Evolutionary conservation across 2,329 filamentous ascomycete species (phyloP).

Genomic region (Aschersonia sp.): DNA sequence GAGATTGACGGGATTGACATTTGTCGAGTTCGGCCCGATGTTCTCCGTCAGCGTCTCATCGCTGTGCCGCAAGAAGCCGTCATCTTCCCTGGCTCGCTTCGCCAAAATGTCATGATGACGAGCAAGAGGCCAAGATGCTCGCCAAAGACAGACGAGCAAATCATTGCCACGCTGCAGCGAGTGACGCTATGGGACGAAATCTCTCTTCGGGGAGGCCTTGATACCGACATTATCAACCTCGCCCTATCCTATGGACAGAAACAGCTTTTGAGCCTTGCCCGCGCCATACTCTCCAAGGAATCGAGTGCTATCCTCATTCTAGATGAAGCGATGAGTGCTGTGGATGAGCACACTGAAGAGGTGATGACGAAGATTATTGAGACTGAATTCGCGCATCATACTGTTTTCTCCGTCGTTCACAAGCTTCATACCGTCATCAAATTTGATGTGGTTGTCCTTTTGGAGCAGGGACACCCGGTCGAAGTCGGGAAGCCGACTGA

Average conservation of each 20-base stretch:
- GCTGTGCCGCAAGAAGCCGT: slow-evolving; percentile 36
- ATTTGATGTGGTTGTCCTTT: not conserved
- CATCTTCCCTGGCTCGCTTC: slow-evolving; percentile 31
- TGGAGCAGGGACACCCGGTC: no score
- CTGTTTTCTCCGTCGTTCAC: not conserved
- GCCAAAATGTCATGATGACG: slow-evolving; percentile 32
- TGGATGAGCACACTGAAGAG: not conserved
- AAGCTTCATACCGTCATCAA: not conserved
- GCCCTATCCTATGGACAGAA: slow-evolving; percentile 6
- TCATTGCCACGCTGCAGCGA: slow-evolving; percentile 1
- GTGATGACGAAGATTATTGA: not conserved
- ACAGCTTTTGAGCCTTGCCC: slow-evolving; percentile 7
- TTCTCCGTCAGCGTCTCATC: slow-evolving; percentile 17
- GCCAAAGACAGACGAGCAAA: slow-evolving; percentile 16
- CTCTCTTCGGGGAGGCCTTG: slow-evolving; percentile 3
- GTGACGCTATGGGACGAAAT: slow-evolving; percentile 6
- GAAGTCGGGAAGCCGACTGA: no score
- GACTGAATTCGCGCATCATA: not conserved
- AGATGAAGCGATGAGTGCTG: not conserved
- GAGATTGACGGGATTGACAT: slow-evolving; percentile 28
- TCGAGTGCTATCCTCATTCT: not conserved
- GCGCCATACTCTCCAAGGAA: slow-evolving; percentile 1
- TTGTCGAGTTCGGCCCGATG: slow-evolving; percentile 7
- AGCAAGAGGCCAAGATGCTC: not conserved
- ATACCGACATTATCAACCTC: slow-evolving; percentile 2